Percentiles rank a stretch among this genome's conserved stretches.
phyloP scores from a whole-genome alignment of 768 basidiomycete species.

The Boletus vermiculosoides region DNA sequence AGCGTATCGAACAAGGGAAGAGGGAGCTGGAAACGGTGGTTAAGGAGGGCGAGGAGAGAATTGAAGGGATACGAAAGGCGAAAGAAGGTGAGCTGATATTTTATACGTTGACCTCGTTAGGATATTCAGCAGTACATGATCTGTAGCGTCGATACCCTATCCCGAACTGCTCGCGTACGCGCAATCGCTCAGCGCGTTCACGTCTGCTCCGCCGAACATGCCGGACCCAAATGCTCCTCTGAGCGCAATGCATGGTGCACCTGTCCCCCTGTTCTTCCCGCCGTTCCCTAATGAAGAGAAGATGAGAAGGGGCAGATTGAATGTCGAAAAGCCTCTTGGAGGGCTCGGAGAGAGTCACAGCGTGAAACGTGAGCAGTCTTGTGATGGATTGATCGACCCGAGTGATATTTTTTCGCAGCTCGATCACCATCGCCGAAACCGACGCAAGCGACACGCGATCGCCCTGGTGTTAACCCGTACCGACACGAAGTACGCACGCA shows the following conservation, averaged over 20 bases:
- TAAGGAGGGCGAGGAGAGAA: constrained; percentile 70
- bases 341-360: constrained; percentile 80
- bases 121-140: not conserved
- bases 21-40: constrained; percentile 67
- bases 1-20: constrained; percentile 62
- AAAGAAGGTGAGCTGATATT: constrained; percentile 53
- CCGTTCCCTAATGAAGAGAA: constrained; percentile 92
- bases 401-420: constrained; percentile 38
- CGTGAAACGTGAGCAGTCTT: constrained; percentile 57
- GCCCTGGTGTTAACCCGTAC: constrained; percentile 63
- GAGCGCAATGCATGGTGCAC: constrained; percentile 52
- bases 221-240: constrained; percentile 62
- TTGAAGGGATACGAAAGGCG: constrained; percentile 68
- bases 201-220: constrained; percentile 87
- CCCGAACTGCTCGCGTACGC: constrained; percentile 83
- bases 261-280: constrained; percentile 80
- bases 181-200: constrained; percentile 80
- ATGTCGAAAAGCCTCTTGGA: constrained; percentile 77
- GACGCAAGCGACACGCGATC: constrained; percentile 45
- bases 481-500: constrained; percentile 65
- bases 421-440: constrained; percentile 60
- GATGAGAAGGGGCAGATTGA: constrained; percentile 80
- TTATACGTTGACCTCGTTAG: not conserved
- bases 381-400: constrained; percentile 3
- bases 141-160: constrained; percentile 72